Evolutionary conservation across 2,329 filamentous ascomycete genomes (phyloP).

Genomic region (Paradendryphiella salina): DNA sequence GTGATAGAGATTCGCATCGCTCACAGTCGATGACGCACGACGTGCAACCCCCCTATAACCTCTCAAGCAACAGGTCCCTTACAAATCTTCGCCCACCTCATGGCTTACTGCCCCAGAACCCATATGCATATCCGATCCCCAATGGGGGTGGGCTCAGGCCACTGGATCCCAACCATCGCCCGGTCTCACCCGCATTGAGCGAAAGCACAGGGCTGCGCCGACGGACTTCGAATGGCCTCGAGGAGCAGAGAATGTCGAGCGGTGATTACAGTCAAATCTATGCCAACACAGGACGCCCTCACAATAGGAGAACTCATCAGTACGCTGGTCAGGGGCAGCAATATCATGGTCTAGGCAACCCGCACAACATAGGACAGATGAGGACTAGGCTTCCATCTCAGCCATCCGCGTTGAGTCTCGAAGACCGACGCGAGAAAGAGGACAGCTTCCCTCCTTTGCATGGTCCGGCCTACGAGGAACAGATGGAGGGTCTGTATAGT

Average conservation of each 20-base stretch:
- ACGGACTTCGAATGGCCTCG: conserved; percentile 22
- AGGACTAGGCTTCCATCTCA: conserved; percentile 35
- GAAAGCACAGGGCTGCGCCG: conserved; percentile 38
- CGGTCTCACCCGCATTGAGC: conserved; percentile 51
- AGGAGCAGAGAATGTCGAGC: conserved; percentile 13
- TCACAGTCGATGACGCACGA: conserved; percentile 49
- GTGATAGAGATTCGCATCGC: conserved; percentile 45
- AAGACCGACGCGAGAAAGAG: conserved; percentile 15
- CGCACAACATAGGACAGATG: conserved; percentile 20
- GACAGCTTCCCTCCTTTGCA: neutral
- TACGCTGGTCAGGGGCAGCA: conserved; percentile 3
- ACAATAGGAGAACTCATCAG: neutral
- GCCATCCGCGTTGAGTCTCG: conserved; percentile 20
- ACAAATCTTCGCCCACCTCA: conserved; percentile 50
- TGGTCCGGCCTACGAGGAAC: neutral
- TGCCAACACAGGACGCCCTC: neutral
- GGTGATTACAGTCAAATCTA: conserved; percentile 5
- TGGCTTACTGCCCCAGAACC: conserved; percentile 43
- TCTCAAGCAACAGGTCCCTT: conserved; percentile 51
- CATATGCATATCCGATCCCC: conserved; percentile 47
- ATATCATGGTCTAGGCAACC: neutral
- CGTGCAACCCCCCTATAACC: conserved; percentile 37
- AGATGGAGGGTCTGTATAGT: conserved; percentile 13
- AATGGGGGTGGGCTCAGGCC: conserved; percentile 33
- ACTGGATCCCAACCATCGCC: conserved; percentile 49